Evolutionary conservation across 2,329 filamentous ascomycete genomes (phyloP), one percentile per base, ranked within the genome.

Genomic region (Lecanicillium sp.): DNA sequence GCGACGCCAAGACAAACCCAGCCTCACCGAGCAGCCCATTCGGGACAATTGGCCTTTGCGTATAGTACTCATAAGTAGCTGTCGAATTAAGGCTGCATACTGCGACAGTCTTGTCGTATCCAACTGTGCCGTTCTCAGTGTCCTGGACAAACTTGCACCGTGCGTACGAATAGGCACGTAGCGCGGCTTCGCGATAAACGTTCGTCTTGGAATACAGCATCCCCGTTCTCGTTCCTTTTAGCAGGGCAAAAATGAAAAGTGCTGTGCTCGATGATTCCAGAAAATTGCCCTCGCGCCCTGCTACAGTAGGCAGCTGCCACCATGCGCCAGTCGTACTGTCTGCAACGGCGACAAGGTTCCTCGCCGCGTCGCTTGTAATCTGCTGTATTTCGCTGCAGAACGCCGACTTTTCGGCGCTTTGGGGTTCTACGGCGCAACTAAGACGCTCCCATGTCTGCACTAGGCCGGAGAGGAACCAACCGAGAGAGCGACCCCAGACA

Each of bases 81-180:
- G 53, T 64, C 33, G 62, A 66, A 48, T 66, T 65, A 22, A 65
- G 49, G 36, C 62, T 65, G 46, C 61, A 65, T 6, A 64, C 61
- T 1, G 55, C 37, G 4, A 65, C 62, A 0, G 62, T 65, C 30
- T 56, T 56, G 36, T 61, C 56, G 27, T 56, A 65, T 4, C 58
- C 51, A 18, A 34, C 20, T 5, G 45, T 47, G 5, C 41, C 43
- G 30, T 41, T 44, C 3, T 38, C 43, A 1, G 41, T 12, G 15
- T 37, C 28, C 1, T 37, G 38, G 1, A 45, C 45, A 19, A 47
- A 47, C 4, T 37, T 27, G 13, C 28, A 28, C 22, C 34, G 17
- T 9, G 43, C 27, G 39, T 45, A 45, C 18, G 39, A 30, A 25
- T 47, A 47, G 2, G 45, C 45, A 1, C 33, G 39, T 18, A 47